A percentile compares a stretch with the other conserved stretches of the same genome.
phyloP scores from a whole-genome alignment of 164 flowering plant genomes.

The Warburgia ugandensis region DNA sequence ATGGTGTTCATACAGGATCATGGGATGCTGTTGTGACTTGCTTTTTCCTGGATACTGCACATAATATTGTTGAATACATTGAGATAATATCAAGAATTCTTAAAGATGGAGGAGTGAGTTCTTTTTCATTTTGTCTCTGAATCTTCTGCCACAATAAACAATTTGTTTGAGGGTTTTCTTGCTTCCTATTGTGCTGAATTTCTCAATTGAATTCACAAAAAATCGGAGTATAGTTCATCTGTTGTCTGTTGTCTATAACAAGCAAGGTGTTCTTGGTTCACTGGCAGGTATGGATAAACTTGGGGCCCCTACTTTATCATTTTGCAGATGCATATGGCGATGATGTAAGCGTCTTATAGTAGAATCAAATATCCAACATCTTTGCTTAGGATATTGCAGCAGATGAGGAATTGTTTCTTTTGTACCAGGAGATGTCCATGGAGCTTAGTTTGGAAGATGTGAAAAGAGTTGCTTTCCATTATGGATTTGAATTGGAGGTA shows the following conservation, averaged over 20 bases:
- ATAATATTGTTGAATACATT: slow-evolving; percentile 85
- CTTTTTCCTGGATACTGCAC: slow-evolving; percentile 96
- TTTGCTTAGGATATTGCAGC: background rate
- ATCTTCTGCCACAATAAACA: background rate
- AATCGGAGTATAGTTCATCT: background rate
- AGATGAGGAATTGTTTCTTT: background rate
- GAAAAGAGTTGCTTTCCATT: slow-evolving; percentile 62
- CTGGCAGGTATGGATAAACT: slow-evolving; percentile 87
- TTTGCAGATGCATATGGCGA: slow-evolving; percentile 88
- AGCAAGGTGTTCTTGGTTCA: background rate
- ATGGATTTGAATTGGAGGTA: slow-evolving; percentile 84
- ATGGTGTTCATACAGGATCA: slow-evolving; percentile 47
- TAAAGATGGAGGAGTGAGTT: slow-evolving; percentile 90
- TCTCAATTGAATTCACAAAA: too few species aligned
- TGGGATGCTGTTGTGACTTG: slow-evolving; percentile 99
- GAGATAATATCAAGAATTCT: slow-evolving; percentile 81
- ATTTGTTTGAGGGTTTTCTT: too few species aligned
- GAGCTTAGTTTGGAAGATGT: slow-evolving; percentile 97
- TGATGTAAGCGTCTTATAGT: slow-evolving; percentile 50
- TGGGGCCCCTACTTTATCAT: slow-evolving; percentile 97
- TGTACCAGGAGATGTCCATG: slow-evolving; percentile 81
- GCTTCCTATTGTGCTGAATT: too few species aligned
- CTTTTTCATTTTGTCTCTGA: background rate
- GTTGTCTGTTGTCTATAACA: background rate
- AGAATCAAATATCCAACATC: too few species aligned